Base-by-base conservation (phyloP, 2,329 filamentous ascomycete genomes). In the Grosmannia clavigera region DNA sequence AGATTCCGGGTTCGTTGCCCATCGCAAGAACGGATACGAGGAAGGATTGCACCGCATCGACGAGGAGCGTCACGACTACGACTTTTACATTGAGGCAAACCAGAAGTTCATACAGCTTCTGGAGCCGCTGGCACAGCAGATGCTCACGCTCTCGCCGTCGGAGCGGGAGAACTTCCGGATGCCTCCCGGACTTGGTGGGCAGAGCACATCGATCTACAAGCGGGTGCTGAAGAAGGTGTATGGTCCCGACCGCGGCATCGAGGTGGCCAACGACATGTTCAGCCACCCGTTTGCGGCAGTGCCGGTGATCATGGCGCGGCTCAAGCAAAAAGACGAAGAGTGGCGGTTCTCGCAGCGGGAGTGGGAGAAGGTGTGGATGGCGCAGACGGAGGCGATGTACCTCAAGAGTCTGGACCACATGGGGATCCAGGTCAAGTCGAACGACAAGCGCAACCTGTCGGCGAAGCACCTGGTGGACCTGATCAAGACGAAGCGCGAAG, bases 331-430 rank as follows among this genome's bases (percentile, higher is more conserved):
- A 71, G 86, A 95, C 53, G 94, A 99, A 72, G 92, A 97, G 68
- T 99, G 94, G 94, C 90, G 95, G 65, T 92, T 95, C 66, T 92
- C 90, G 43, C 61, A 89, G 78, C 90, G 94, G 38, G 95, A 99
- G 70, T 99, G 94, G 94, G 92, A 97, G 72, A 96, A 96, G 74
- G 91, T 99, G 9, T 99, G 94, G 94, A 90, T 94, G 64, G 86
- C 90, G 57, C 94, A 97, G 75, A 97, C 92, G 29, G 88, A 95
- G 69, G 86, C 88, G 68, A 92, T 95, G 76, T 95, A 96, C 73
- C 89, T 95, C 75, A 95, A 91, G 76, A 96, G 91, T 71, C 83
- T 99, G 58, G 94, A 99, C 69, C 94, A 99, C 69, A 95, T 97
- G 81, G 91, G 91, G 25, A 91, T 95, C 62, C 86, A 90, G 58